These are phyloP conservation scores for Lactarius akahatsu DNA, from an alignment of 768 basidiomycete genomes.

Conservation along the genomic window DNA sequence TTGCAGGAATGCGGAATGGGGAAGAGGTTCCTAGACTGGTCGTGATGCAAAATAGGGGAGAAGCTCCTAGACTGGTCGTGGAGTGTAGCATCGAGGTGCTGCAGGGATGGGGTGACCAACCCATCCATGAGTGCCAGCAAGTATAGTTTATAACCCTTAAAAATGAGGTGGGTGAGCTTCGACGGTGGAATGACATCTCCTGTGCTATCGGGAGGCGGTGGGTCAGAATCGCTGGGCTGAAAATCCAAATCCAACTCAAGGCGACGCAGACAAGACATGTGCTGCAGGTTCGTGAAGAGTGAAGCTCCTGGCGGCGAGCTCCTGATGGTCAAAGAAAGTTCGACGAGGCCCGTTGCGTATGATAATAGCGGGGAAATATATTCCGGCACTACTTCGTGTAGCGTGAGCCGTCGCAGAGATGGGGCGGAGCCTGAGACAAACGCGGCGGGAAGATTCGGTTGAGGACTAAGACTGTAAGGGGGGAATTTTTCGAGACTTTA, in stretches of 20 bases:
- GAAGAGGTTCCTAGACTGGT: too few relatives aligned
- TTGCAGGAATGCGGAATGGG: background rate
- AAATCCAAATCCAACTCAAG: background rate
- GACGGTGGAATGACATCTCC: background rate
- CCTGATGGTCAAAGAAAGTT: background rate
- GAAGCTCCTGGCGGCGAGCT: background rate
- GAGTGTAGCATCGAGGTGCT: background rate
- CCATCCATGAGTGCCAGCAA: background rate
- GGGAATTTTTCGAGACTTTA: slow-evolving; percentile 1
- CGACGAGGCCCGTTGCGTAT: background rate
- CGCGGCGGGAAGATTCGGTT: background rate
- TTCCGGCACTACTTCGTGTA: background rate
- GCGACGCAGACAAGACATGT: background rate
- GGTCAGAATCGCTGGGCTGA: too few relatives aligned
- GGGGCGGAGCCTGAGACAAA: background rate
- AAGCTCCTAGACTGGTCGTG: too few relatives aligned
- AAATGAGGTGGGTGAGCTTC: background rate
- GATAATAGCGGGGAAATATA: background rate
- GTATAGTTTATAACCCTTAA: background rate
- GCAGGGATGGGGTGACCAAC: slow-evolving; percentile 10
- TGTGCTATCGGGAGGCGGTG: too few relatives aligned
- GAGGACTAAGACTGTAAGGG: too few relatives aligned
- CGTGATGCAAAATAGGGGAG: too few relatives aligned
- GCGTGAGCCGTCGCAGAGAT: slow-evolving; percentile 1
- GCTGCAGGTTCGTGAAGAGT: background rate